Evolutionary conservation across 257 asterid species (phyloP).

Genomic region (Leonotis leonurus): DNA sequence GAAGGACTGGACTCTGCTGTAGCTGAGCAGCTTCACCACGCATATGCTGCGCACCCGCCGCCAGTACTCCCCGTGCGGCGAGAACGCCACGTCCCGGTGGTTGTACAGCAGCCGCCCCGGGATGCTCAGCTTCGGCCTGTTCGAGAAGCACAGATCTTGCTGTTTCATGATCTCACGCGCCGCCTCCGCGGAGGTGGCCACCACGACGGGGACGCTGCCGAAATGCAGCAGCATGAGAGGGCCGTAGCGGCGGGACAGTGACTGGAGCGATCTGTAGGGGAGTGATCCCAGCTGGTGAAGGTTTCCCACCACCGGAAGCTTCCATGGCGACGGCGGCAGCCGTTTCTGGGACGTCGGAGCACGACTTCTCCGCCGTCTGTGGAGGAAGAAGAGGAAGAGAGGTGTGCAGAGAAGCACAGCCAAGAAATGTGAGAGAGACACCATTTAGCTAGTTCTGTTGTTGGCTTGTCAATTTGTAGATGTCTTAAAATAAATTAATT

Average conservation of each 20-base stretch:
- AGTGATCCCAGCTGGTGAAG: conserved; percentile 33
- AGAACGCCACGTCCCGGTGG: conserved; percentile 24
- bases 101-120: conserved; percentile 14
- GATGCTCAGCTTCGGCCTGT: conserved; percentile 27
- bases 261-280: conserved; percentile 40
- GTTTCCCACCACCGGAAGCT: conserved; percentile 38
- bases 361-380: no score
- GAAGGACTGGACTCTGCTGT: conserved; percentile 32
- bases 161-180: conserved; percentile 39
- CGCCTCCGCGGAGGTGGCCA: conserved; percentile 32
- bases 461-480: no score
- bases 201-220: conserved; percentile 29
- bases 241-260: conserved; percentile 31
- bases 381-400: background rate
- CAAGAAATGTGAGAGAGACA: background rate
- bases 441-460: no score
- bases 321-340: background rate
- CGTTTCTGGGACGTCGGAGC: conserved; percentile 29
- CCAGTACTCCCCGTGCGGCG: conserved; percentile 49
- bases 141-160: conserved; percentile 30
- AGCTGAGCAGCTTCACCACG: conserved; percentile 38
- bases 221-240: conserved; percentile 40
- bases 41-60: conserved; percentile 30
- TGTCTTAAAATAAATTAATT: no score
- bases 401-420: background rate